phyloP scores from a whole-genome alignment of 31 red algal genomes.

The Bonnemaisonia californica region DNA sequence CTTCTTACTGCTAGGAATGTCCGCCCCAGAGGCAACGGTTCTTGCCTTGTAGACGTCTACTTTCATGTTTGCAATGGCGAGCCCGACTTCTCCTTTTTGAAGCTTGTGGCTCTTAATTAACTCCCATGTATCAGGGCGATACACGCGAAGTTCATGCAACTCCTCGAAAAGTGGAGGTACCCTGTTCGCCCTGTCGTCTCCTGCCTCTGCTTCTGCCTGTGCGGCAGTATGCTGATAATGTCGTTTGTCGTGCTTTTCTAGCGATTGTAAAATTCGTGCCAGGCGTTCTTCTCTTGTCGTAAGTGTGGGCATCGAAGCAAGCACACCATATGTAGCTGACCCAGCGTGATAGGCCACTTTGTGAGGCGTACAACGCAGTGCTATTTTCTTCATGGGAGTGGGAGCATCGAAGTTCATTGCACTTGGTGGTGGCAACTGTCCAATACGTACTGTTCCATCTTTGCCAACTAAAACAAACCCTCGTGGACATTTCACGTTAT shows the following conservation, averaged over 20 bases:
- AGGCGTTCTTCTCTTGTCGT: constrained; percentile 76
- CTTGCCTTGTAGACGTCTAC: constrained; percentile 85
- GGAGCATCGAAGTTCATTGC: constrained; percentile 71
- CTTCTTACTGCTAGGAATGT: constrained; percentile 56
- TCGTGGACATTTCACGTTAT: constrained; percentile 81
- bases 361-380: constrained; percentile 73
- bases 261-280: constrained; percentile 73
- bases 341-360: constrained; percentile 77
- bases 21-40: constrained; percentile 43
- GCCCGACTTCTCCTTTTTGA: constrained; percentile 83
- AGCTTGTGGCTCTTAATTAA: constrained; percentile 83
- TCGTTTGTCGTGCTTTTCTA: constrained; percentile 81
- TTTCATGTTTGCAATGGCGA: constrained; percentile 82
- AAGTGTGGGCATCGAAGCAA: constrained; percentile 74
- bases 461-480: constrained; percentile 70
- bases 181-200: constrained; percentile 59
- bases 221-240: constrained; percentile 75
- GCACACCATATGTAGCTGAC: constrained; percentile 78
- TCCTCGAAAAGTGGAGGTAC: constrained; percentile 84
- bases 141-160: constrained; percentile 86
- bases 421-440: constrained; percentile 44
- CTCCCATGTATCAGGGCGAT: constrained; percentile 93
- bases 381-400: constrained; percentile 72
- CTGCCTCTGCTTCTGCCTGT: constrained; percentile 81
- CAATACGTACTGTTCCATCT: constrained; percentile 77